These are phyloP conservation scores for Colletotrichum higginsianum DNA, from an alignment of 2,329 filamentous ascomycete species.

Conservation along the genomic window DNA sequence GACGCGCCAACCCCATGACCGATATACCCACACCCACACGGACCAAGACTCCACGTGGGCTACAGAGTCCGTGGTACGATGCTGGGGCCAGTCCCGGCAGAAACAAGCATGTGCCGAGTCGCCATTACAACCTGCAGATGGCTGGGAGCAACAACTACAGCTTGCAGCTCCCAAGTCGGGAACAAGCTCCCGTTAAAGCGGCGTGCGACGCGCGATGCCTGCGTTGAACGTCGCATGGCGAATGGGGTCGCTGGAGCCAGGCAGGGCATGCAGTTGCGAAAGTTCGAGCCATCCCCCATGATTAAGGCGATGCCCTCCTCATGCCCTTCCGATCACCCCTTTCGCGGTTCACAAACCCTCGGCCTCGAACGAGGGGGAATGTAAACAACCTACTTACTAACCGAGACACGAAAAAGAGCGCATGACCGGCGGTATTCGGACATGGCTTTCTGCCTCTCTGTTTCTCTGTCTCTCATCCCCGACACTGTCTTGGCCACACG, in stretches of 20 bases:
- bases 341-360: background rate
- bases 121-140: slow-evolving; percentile 38
- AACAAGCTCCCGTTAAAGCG: slow-evolving; percentile 31
- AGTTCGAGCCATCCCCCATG: slow-evolving; percentile 20
- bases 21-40: slow-evolving; percentile 35
- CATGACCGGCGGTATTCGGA: slow-evolving; percentile 4
- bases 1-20: slow-evolving; percentile 7
- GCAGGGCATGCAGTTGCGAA: slow-evolving; percentile 20
- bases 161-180: slow-evolving; percentile 10
- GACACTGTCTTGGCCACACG: slow-evolving; percentile 5
- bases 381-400: slow-evolving; percentile 14
- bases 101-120: slow-evolving; percentile 43
- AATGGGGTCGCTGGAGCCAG: slow-evolving; percentile 22
- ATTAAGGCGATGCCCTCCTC: slow-evolving; percentile 18
- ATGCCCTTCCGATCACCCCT: background rate
- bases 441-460: background rate
- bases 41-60: slow-evolving; percentile 40
- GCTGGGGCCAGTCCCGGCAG: slow-evolving; percentile 40
- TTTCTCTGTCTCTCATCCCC: background rate
- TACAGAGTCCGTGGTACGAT: slow-evolving; percentile 35
- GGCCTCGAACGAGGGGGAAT: slow-evolving; percentile 3
- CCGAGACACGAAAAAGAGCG: slow-evolving; percentile 2
- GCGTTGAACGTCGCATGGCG: slow-evolving; percentile 26
- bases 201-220: slow-evolving; percentile 24
- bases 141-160: slow-evolving; percentile 26